Evolutionary conservation across 2,329 filamentous ascomycete species (phyloP), one percentile per base, ranked within the genome.

Genomic region (Xenoacremonium recifei): DNA sequence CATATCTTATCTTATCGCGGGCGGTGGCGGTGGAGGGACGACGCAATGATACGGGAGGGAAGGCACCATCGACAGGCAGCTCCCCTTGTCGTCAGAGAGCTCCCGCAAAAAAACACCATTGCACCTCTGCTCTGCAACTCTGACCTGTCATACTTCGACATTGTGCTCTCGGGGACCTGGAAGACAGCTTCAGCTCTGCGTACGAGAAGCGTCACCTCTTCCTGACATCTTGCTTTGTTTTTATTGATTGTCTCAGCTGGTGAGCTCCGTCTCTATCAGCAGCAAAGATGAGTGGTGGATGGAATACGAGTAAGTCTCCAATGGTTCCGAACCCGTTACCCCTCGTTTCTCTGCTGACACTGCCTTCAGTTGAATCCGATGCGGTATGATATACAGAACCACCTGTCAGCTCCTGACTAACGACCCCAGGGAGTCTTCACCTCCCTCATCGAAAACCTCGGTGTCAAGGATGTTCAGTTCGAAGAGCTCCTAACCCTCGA

Each of bases 401-500:
- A 32, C 10, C 21, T 13, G 13, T n/a, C n/a, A 40, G 37, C 38
- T 37, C 47, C 43, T 32, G 36, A 39, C 20, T 42, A n/a, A 20
- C n/a, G 19, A 31, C 13, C 16, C 9, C 44, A 80, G 91, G 93
- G 93, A 61, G 91, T 99, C 63, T 99, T 99, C 72, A 99, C 93
- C 51, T 96, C 90, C 61, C 82, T 99, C 48, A 87, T 99, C 62
- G 90, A 96, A 54, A 79, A 77, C 59, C 85, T 99, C 49, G 93
- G 93, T 37, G 91, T 95, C 57, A 87, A 91, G 66, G 83, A 89
- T 62, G 89, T 97, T 3, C 93, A 99, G 68, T 97, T 96, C 64
- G 93, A 97, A 72, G 93, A 99, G 72, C 83, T 99, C 51, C 81
- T 96, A 44, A 86, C 88, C 1, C 83, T 99, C 51, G 92, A 97